phyloP scores from a whole-genome alignment of 1,284 basidiomycete species.

The Rhodotorula sp. region DNA sequence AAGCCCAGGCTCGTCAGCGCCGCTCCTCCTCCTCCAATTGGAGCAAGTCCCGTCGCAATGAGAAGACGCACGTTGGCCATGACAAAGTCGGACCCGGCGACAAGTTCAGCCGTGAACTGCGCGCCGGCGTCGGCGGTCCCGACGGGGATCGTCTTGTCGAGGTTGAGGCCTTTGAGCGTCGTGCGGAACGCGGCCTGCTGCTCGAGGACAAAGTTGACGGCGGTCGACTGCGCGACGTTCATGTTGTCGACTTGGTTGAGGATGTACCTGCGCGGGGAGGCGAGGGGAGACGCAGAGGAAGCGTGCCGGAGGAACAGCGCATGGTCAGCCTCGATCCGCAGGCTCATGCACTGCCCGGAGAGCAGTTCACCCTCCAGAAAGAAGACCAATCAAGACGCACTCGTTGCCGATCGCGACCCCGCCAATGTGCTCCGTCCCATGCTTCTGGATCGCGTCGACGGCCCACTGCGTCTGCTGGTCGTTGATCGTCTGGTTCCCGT shows the following conservation, averaged over 20 bases:
- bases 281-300: not conserved
- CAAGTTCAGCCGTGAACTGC: slow-evolving; percentile 71
- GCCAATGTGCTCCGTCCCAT: slow-evolving; percentile 72
- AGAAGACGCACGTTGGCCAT: slow-evolving; percentile 75
- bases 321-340: not conserved
- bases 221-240: not conserved
- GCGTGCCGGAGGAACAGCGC: too few species aligned
- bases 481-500: slow-evolving; percentile 63
- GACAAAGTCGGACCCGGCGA: slow-evolving; percentile 68
- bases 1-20: too few species aligned
- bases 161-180: slow-evolving; percentile 59
- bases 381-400: slow-evolving; percentile 29
- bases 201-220: slow-evolving; percentile 3
- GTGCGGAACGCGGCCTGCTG: slow-evolving; percentile 52
- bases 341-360: too few species aligned
- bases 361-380: not conserved
- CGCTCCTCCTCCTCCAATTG: not conserved
- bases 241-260: slow-evolving; percentile 60
- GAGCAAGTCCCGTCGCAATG: not conserved
- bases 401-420: slow-evolving; percentile 67
- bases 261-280: slow-evolving; percentile 61
- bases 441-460: slow-evolving; percentile 68
- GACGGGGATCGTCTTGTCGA: slow-evolving; percentile 63
- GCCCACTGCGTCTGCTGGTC: slow-evolving; percentile 69
- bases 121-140: slow-evolving; percentile 90